Conservation (phyloP, 108 stramenopile genomes). For the Epipyxis sp. region DNA sequence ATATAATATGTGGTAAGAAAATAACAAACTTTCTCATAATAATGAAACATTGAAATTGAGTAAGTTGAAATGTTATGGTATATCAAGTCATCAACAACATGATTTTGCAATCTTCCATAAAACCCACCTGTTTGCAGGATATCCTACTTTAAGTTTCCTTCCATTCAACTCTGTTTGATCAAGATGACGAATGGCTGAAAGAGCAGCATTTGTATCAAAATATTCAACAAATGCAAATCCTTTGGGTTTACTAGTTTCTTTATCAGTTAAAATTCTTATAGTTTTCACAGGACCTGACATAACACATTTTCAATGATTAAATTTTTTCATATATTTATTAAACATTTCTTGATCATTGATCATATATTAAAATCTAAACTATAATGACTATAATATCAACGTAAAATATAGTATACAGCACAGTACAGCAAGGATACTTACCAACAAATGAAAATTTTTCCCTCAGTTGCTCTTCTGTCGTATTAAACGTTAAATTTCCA, state of each 20-base stretch:
- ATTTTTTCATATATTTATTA: too few relatives aligned
- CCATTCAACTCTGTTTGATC: conserved; percentile 92
- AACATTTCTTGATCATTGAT: too few relatives aligned
- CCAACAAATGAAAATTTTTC: conserved; percentile 36
- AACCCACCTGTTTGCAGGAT: not conserved
- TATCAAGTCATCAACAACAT: too few relatives aligned
- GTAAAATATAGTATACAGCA: not conserved
- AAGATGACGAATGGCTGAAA: conserved; percentile 91
- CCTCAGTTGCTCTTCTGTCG: conserved; percentile 78
- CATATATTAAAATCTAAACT: too few relatives aligned
- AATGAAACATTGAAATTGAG: too few relatives aligned
- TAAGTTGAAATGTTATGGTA: too few relatives aligned
- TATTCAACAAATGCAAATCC: conserved; percentile 97
- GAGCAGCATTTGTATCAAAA: conserved; percentile 86
- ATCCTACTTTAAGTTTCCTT: conserved; percentile 40
- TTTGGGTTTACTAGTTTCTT: conserved; percentile 83
- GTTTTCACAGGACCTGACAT: conserved; percentile 80
- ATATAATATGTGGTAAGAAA: too few relatives aligned
- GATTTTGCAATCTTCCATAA: too few relatives aligned
- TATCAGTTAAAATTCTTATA: conserved; percentile 82
- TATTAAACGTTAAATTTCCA: conserved; percentile 83
- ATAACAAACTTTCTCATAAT: too few relatives aligned
- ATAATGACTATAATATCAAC: conserved; percentile 57
- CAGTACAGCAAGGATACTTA: not conserved
- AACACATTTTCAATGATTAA: too few relatives aligned